phyloP scores from a whole-genome alignment of 176 grass and related monocot species.

The Hsuehochloa calcarea region DNA sequence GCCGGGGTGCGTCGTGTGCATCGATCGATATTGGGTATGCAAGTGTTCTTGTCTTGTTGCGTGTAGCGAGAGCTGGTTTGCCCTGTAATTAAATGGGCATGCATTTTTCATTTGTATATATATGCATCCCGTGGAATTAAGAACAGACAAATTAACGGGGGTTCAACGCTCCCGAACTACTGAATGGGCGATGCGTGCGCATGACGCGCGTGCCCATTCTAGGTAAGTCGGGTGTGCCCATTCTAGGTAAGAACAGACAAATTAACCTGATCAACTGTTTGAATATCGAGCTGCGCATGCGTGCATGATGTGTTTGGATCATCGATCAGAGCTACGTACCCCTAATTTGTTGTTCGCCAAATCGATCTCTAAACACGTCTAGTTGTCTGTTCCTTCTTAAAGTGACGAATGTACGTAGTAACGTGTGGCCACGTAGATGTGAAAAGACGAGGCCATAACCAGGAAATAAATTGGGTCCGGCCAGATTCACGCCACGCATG shows the following conservation, averaged over 20 bases:
- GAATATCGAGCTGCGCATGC: too few species aligned
- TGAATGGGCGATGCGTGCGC: neutral
- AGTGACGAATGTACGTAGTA: too few species aligned
- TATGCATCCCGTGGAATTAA: neutral
- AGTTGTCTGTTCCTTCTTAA: neutral
- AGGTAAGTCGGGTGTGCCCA: neutral
- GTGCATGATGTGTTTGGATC: neutral
- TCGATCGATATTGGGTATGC: neutral
- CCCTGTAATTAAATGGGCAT: too few species aligned
- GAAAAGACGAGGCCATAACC: neutral
- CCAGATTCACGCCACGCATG: too few species aligned
- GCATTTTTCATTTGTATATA: too few species aligned
- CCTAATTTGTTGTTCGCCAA: slow-evolving; percentile 3
- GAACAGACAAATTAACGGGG: neutral
- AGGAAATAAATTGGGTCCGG: too few species aligned
- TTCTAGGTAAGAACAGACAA: too few species aligned
- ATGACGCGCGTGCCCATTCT: neutral
- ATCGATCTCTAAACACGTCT: neutral
- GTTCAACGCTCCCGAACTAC: slow-evolving; percentile 35
- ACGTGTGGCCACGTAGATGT: too few species aligned
- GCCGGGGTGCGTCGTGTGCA: neutral
- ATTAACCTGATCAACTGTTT: neutral
- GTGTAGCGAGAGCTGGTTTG: too few species aligned
- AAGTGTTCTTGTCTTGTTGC: too few species aligned
- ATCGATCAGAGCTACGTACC: neutral